These are phyloP conservation scores for Aspergillus carbonarius DNA, from an alignment of 2,329 filamentous ascomycete species.

Conservation along the genomic window DNA sequence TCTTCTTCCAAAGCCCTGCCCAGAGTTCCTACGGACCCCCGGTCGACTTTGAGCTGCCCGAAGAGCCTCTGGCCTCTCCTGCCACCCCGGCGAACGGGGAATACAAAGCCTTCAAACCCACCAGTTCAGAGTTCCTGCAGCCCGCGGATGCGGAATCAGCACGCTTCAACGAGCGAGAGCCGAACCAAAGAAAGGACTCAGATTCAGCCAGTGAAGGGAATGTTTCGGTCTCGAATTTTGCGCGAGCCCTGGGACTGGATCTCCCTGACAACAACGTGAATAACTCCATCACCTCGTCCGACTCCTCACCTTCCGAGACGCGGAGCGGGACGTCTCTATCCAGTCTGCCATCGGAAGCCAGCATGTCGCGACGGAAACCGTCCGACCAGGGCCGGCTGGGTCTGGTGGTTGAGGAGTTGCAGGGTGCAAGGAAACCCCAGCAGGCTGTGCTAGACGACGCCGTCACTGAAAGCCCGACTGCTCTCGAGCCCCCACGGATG, in stretches of 20 bases:
- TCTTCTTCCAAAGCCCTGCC: slow-evolving; percentile 23
- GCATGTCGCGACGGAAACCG: slow-evolving; percentile 30
- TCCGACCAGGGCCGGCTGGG: slow-evolving; percentile 47
- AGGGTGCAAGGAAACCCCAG: slow-evolving; percentile 30
- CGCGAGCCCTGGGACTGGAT: slow-evolving; percentile 43
- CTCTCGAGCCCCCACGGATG: slow-evolving; percentile 31
- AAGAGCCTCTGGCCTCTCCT: slow-evolving; percentile 18
- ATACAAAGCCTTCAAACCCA: slow-evolving; percentile 23
- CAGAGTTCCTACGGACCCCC: slow-evolving; percentile 16
- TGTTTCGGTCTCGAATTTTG: slow-evolving; percentile 41
- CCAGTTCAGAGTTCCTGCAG: slow-evolving; percentile 20
- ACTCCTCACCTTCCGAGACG: slow-evolving; percentile 60
- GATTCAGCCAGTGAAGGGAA: slow-evolving; percentile 33
- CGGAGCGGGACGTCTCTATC: slow-evolving; percentile 64
- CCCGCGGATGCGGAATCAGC: slow-evolving; percentile 18
- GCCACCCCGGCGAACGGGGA: slow-evolving; percentile 10
- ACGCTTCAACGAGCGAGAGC: slow-evolving; percentile 3
- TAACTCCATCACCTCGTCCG: slow-evolving; percentile 64
- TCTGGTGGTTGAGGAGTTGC: slow-evolving; percentile 56
- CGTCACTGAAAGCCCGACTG: slow-evolving; percentile 34
- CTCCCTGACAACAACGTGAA: slow-evolving; percentile 66
- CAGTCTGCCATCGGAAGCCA: slow-evolving; percentile 52
- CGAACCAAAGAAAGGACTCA: slow-evolving; percentile 24
- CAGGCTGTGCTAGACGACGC: slow-evolving; percentile 28
- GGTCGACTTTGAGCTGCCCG: slow-evolving; percentile 22